Evolutionary conservation across 208 protist species (phyloP), one percentile per base, ranked within the genome.

Genomic region (Trypanosoma avium): DNA sequence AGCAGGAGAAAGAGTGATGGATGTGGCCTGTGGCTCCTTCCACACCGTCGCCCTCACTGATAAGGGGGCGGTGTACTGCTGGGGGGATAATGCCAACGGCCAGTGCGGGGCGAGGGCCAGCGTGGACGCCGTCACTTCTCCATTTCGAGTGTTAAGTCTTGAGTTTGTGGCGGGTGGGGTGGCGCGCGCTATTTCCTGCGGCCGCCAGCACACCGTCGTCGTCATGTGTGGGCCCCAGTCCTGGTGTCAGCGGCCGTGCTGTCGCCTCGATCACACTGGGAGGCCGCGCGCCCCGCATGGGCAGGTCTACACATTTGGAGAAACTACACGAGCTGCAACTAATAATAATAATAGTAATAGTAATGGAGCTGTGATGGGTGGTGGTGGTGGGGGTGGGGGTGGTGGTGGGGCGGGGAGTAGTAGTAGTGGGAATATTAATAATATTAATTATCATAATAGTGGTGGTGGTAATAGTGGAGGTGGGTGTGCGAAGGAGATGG

Each of bases 61-160:
- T 24, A n/a, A 43, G 1, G 86, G 86, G 12, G 61, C 49, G 1
- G 77, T 95, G 15, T 95, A 87, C 70, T 90, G 84, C 75, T 95
- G 90, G 86, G 90, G 90, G 59, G 90, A 95, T 73, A 95, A 95
- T 55, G 77, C 78, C 10, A 82, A 72, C 48, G 82, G 86, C 49
- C 84, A 91, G 76, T 92, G 84, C 50, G 89, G 85, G 15, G 70
- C 77, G 13, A 79, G 47, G 19, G 53, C 42, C 57, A 75, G 30
- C 22, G 38, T 57, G 0, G 84, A 94, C 64, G 67, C 78, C 19
- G 81, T 94, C 36, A 86, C 77, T 5, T 68, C 74, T 2, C 88
- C 88, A 6, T 88, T 82, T 48, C 82, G 82, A 9, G 86, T 95
- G 21, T 70, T 88, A 13, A 82, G 73, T 8, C 83, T 95, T 9